Base-by-base conservation (phyloP, 1,284 basidiomycete genomes). In the Uromyces viciae-fabae region DNA sequence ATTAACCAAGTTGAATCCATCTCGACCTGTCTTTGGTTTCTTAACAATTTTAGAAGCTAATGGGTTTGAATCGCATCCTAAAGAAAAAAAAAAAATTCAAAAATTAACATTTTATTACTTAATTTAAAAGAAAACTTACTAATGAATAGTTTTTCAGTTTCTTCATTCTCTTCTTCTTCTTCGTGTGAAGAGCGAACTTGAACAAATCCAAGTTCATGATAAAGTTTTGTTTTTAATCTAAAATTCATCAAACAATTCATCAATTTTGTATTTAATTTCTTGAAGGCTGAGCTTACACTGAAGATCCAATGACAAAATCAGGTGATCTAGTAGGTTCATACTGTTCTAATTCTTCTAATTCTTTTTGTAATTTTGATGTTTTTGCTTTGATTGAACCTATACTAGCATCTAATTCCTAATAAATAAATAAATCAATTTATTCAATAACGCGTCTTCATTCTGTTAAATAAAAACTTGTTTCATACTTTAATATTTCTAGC, bases 401-500 rank as follows among this genome's bases (percentile, higher is more conserved):
- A 25, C 56, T 62, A 0, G n/a, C 40, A 62, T 79, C 77, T 5
- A 79, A 40, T 5, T 72, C 68, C 77, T 79, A 33, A 58, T 8
- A 56, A 36, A 38, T 42, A 25, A 43, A 3, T n/a, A 3, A 3
- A 52, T 2, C 31, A 52, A 58, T n/a, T n/a, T n/a, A n/a, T n/a
- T n/a, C n/a, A n/a, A n/a, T n/a, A n/a, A n/a, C n/a, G n/a, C n/a
- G n/a, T n/a, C n/a, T n/a, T n/a, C n/a, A n/a, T 38, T 40, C 4
- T 22, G 38, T 28, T 25, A 40, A 69, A 15, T 11, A 15, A 19
- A 43, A 33, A 5, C n/a, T 36, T 28, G 11, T 22, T 28, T 54
- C 75, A n/a, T 33, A 72, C 77, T 56, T 79, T 79, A 28, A 79
- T 60, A 31, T 79, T 72, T 49, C 77, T 60, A 3, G 77, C 77